A percentile compares a stretch with the other conserved stretches of the same genome.
Evolutionary conservation across 805 yeast species (phyloP).

Genomic region (Saccharomycopsis olivae): DNA sequence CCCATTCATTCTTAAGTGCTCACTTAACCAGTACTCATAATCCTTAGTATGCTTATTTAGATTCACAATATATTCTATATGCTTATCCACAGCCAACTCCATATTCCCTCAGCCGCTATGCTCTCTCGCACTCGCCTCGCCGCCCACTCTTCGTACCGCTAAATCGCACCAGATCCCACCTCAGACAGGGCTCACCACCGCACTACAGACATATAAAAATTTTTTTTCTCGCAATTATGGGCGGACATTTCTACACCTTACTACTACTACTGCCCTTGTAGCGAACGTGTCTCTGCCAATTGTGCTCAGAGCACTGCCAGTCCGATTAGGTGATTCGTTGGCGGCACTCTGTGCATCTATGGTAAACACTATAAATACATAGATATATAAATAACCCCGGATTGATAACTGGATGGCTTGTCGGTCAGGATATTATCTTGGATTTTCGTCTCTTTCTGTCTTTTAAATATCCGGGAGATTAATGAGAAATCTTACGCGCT

Average conservation of each 20-base stretch:
- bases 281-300: no score
- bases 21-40: slow-evolving; percentile 78
- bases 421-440: slow-evolving; percentile 15
- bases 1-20: slow-evolving; percentile 84
- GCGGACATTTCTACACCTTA: no score
- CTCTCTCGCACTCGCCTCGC: no score
- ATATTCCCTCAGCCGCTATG: not conserved
- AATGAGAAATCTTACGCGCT: slow-evolving; percentile 16
- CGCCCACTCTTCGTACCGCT: not conserved
- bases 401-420: slow-evolving; percentile 19
- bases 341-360: no score
- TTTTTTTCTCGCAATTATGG: not conserved
- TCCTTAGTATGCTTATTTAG: slow-evolving; percentile 47
- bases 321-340: no score
- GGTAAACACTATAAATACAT: no score
- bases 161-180: not conserved
- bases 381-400: slow-evolving; percentile 12
- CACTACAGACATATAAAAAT: not conserved
- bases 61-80: slow-evolving; percentile 44
- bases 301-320: no score
- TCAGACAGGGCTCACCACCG: not conserved
- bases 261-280: no score
- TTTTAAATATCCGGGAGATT: slow-evolving; percentile 18
- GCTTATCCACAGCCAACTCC: slow-evolving; percentile 30
- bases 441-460: slow-evolving; percentile 18